These are phyloP conservation scores for Trypanosoma conorhini DNA, from an alignment of 208 protist species.

Conservation along the genomic window DNA sequence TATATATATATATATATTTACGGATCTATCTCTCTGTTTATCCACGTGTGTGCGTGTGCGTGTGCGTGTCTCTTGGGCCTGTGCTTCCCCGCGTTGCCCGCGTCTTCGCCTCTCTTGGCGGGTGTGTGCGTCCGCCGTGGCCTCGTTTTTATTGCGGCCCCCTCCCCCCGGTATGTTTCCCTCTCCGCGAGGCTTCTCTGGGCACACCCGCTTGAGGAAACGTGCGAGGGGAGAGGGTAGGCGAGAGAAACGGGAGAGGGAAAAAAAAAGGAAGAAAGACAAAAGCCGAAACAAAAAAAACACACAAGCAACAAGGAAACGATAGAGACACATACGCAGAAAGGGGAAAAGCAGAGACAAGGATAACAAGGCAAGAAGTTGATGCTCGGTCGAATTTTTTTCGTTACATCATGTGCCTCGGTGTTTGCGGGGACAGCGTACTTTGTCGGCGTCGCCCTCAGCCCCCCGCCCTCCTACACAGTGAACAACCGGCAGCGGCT, in stretches of 20 bases:
- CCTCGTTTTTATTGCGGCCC: neutral
- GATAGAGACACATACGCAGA: neutral
- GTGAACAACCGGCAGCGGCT: slow-evolving; percentile 77
- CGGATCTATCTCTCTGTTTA: no score
- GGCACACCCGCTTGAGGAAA: neutral
- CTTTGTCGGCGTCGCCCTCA: slow-evolving; percentile 59
- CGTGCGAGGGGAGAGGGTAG: neutral
- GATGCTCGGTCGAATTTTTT: slow-evolving; percentile 30
- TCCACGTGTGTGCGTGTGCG: no score
- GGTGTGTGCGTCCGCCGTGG: neutral
- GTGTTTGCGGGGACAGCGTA: slow-evolving; percentile 75
- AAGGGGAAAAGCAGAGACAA: neutral
- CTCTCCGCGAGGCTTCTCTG: neutral
- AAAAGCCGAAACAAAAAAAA: no score
- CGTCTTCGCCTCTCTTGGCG: no score
- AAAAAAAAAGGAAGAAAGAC: no score
- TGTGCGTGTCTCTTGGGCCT: no score
- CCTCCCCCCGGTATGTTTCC: neutral
- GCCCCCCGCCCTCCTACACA: slow-evolving; percentile 63
- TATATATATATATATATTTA: neutral
- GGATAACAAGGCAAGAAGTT: neutral
- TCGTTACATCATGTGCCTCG: slow-evolving; percentile 55
- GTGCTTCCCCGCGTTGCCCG: no score
- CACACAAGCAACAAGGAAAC: no score
- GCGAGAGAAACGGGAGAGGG: no score